A percentile compares a stretch with the other conserved stretches of the same genome.
phyloP scores from a whole-genome alignment of 2,329 filamentous ascomycete genomes.

The Parascedosporium putredinis region DNA sequence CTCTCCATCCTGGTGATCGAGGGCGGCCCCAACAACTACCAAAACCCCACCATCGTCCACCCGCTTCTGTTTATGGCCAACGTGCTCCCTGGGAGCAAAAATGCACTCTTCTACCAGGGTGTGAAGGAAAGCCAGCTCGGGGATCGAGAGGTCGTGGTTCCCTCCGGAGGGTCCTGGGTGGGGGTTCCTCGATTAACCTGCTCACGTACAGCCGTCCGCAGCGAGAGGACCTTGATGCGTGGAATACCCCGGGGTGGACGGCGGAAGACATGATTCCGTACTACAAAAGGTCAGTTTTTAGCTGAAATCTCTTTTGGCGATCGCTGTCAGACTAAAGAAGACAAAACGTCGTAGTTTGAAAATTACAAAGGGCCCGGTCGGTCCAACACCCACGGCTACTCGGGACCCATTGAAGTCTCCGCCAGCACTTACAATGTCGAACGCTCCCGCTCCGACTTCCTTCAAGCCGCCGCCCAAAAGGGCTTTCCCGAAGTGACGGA shows the following conservation, averaged over 20 bases:
- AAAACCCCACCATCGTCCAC: conserved; percentile 16
- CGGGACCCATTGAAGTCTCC: conserved; percentile 41
- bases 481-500: conserved; percentile 40
- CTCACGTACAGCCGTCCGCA: conserved; percentile 23
- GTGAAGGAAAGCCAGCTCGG: conserved; percentile 16
- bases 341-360: conserved; percentile 12
- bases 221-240: conserved; percentile 21
- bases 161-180: conserved; percentile 20
- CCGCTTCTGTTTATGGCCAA: conserved; percentile 15
- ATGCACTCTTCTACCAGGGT: conserved; percentile 15
- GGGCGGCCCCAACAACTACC: conserved; percentile 17
- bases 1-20: conserved; percentile 20
- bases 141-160: conserved; percentile 15
- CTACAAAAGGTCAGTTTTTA: conserved; percentile 20
- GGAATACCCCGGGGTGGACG: conserved; percentile 24
- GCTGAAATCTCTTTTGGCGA: too few relatives aligned
- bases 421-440: conserved; percentile 31
- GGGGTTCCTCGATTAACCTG: conserved; percentile 23
- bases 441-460: conserved; percentile 33
- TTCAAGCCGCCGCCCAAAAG: conserved; percentile 32
- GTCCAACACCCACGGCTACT: conserved; percentile 29
- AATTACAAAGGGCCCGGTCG: conserved; percentile 16
- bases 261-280: conserved; percentile 21
- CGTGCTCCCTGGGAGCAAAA: conserved; percentile 14
- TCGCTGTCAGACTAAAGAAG: neutral